phyloP scores from a whole-genome alignment of 805 yeast species.

The Candida fluviatilis region DNA sequence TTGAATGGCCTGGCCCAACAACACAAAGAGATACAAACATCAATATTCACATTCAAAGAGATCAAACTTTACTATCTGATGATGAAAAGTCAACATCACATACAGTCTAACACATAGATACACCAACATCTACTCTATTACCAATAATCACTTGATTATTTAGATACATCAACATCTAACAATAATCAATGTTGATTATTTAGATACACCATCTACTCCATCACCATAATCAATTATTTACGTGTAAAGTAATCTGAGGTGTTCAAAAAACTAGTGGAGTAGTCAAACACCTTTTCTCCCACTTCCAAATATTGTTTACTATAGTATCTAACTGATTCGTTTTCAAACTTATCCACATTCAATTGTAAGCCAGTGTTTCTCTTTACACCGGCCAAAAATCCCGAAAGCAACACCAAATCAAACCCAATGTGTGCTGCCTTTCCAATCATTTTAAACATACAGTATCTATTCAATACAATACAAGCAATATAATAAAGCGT shows the following conservation, averaged over 20 bases:
- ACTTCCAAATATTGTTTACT: conserved; percentile 65
- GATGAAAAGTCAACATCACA: too few relatives aligned
- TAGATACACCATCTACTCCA: neutral
- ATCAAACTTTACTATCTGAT: too few relatives aligned
- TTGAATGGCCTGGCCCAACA: too few relatives aligned
- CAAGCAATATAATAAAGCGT: too few relatives aligned
- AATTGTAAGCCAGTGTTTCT: conserved; percentile 67
- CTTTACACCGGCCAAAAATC: conserved; percentile 68
- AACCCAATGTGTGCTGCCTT: conserved; percentile 54
- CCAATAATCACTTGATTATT: too few relatives aligned
- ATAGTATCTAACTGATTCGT: conserved; percentile 45
- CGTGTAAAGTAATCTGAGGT: conserved; percentile 72
- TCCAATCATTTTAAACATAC: conserved; percentile 32
- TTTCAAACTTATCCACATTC: conserved; percentile 43
- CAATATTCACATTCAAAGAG: too few relatives aligned
- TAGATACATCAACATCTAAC: too few relatives aligned
- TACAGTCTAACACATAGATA: too few relatives aligned
- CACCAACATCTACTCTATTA: too few relatives aligned
- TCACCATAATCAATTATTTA: conserved; percentile 32
- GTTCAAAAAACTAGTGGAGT: conserved; percentile 63
- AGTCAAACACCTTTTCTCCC: conserved; percentile 84
- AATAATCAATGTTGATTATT: too few relatives aligned
- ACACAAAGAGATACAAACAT: too few relatives aligned
- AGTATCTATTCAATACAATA: neutral
- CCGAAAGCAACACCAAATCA: conserved; percentile 61